These are phyloP conservation scores for Lotmaria passim DNA, from an alignment of 208 protist genomes.

Conservation along the genomic window DNA sequence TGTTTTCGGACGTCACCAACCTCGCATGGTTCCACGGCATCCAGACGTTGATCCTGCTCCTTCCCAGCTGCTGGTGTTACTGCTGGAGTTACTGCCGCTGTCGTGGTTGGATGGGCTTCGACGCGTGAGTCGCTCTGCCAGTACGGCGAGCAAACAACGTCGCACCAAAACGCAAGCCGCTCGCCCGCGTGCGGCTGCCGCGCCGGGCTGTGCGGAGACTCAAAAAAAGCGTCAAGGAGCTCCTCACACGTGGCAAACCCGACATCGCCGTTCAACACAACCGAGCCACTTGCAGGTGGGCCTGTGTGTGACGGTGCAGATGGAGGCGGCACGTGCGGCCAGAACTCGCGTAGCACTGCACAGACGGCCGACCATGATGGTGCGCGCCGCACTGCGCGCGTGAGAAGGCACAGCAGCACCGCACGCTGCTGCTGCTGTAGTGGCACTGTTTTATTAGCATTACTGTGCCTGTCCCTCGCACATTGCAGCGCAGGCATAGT, in stretches of 20 bases:
- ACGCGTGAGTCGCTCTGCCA: not conserved
- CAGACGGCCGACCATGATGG: conserved; percentile 26
- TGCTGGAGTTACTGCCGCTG: not conserved
- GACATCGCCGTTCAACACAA: too few relatives aligned
- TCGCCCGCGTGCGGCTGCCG: not conserved
- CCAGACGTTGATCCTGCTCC: too few relatives aligned
- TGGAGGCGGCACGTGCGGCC: conserved; percentile 1
- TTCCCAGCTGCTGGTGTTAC: not conserved
- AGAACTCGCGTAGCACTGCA: not conserved
- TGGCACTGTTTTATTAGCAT: not conserved
- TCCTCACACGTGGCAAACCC: not conserved
- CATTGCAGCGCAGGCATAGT: not conserved
- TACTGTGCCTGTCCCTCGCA: not conserved
- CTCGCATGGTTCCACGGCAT: too few relatives aligned
- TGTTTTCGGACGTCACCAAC: too few relatives aligned
- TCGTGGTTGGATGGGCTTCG: not conserved
- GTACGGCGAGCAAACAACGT: not conserved
- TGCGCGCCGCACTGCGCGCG: conserved; percentile 17
- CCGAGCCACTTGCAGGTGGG: not conserved
- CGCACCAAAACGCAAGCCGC: conserved; percentile 6
- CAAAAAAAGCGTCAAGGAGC: conserved; percentile 22
- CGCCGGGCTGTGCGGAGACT: conserved; percentile 6
- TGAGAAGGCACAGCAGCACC: conserved; percentile 22
- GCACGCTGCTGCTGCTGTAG: conserved; percentile 16
- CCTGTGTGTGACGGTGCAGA: not conserved